Conservation (phyloP, 805 yeast genomes). For the Ogataea wickerhamii region DNA sequence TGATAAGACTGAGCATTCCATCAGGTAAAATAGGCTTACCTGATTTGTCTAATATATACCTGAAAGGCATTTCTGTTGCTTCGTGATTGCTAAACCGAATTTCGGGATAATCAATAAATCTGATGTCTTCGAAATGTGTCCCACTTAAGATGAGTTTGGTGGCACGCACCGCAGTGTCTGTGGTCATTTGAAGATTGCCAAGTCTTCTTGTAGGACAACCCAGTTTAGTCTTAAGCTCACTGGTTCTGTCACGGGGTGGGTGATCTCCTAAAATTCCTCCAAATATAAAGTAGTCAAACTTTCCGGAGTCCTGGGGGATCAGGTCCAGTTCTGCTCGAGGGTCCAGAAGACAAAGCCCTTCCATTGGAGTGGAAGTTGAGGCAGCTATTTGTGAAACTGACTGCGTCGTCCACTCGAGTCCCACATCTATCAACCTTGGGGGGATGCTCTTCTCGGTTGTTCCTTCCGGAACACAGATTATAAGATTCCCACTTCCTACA, state of each 20-base stretch:
- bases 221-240: constrained; percentile 73
- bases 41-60: constrained; percentile 67
- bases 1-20: constrained; percentile 87
- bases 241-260: constrained; percentile 91
- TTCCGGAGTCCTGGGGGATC: constrained; percentile 58
- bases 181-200: constrained; percentile 91
- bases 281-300: constrained; percentile 85
- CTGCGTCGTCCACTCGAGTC: constrained; percentile 76
- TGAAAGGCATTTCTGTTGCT: constrained; percentile 96
- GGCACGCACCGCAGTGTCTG: constrained; percentile 94
- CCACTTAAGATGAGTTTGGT: constrained; percentile 75
- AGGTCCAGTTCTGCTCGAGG: constrained; percentile 81
- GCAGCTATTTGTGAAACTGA: constrained; percentile 48
- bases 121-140: constrained; percentile 62
- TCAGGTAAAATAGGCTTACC: constrained; percentile 82
- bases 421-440: constrained; percentile 48
- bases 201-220: constrained; percentile 86
- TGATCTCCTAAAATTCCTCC: constrained; percentile 97
- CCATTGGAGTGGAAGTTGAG: constrained; percentile 42
- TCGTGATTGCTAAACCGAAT: constrained; percentile 83
- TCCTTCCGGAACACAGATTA: constrained; percentile 65
- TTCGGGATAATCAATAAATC: constrained; percentile 91
- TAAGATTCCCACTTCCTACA: constrained; percentile 71
- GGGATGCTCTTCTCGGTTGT: constrained; percentile 69
- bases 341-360: constrained; percentile 77